phyloP scores from a whole-genome alignment of 1,139 yeast species.

The Diutina catenulata region DNA sequence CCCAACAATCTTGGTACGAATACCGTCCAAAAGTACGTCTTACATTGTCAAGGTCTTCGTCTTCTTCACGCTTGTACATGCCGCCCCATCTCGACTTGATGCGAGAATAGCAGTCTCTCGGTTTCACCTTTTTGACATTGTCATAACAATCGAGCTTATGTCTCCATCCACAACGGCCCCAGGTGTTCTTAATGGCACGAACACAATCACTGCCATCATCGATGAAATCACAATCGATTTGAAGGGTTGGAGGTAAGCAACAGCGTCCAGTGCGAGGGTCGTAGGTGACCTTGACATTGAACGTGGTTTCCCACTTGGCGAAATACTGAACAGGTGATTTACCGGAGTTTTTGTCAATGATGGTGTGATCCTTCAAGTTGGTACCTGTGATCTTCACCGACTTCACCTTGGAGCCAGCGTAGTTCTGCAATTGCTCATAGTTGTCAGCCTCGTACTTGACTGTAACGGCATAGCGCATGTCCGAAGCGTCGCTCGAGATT shows the following conservation, averaged over 20 bases:
- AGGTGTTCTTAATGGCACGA: constrained; percentile 3
- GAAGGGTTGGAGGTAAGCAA: background rate
- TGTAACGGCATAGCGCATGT: background rate
- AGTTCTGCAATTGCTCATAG: background rate
- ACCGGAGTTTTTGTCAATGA: background rate
- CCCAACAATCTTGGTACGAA: constrained; percentile 2
- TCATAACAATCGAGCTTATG: background rate
- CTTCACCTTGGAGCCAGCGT: background rate
- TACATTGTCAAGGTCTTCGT: background rate
- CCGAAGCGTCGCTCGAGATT: background rate
- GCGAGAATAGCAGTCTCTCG: background rate
- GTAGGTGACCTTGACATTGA: background rate
- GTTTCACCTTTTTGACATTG: background rate
- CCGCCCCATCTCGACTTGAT: background rate
- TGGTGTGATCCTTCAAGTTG: background rate
- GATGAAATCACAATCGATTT: background rate
- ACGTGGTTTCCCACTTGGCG: constrained; percentile 2
- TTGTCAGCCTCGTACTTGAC: constrained; percentile 1
- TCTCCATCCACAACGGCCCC: background rate
- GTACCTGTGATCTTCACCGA: background rate
- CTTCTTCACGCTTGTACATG: background rate
- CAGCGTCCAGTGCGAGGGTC: background rate
- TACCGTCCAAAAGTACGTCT: background rate
- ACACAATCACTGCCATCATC: constrained; percentile 1
- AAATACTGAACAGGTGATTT: background rate